A percentile compares a stretch with the other conserved stretches of the same genome.
phyloP scores from a whole-genome alignment of 305 asterid genomes.

The Fraxinus xanthoxyloides region DNA sequence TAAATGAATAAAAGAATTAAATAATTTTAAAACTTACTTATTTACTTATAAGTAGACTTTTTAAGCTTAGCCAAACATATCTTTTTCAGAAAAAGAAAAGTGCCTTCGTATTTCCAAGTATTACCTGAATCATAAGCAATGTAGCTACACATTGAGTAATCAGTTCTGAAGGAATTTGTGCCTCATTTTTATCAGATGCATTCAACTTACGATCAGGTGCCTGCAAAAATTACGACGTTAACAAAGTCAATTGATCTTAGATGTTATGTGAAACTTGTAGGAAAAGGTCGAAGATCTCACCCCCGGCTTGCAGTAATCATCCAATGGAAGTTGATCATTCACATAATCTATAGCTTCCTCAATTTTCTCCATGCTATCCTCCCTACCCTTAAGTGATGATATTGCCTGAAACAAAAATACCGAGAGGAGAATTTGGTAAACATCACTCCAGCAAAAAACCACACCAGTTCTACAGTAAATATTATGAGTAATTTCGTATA shows the following conservation, averaged over 20 bases:
- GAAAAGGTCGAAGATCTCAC: slow-evolving; percentile 38
- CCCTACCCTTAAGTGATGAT: slow-evolving; percentile 53
- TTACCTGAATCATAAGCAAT: slow-evolving; percentile 95
- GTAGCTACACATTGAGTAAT: slow-evolving; percentile 83
- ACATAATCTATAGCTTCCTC: slow-evolving; percentile 91
- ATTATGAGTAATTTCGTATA: neutral
- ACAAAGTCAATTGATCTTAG: slow-evolving; percentile 19
- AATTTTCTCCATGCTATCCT: slow-evolving; percentile 53
- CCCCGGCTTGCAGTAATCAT: slow-evolving; percentile 47
- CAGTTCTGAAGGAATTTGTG: slow-evolving; percentile 78
- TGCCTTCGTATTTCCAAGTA: neutral
- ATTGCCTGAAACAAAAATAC: slow-evolving; percentile 50
- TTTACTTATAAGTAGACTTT: neutral
- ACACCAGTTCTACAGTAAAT: neutral
- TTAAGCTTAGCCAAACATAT: neutral
- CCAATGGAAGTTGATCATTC: slow-evolving; percentile 65
- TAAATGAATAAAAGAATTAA: neutral
- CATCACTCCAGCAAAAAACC: neutral
- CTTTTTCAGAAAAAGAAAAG: neutral
- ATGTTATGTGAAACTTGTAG: slow-evolving; percentile 19
- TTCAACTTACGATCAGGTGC: slow-evolving; percentile 45
- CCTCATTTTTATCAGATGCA: slow-evolving; percentile 44
- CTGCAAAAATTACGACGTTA: slow-evolving; percentile 39
- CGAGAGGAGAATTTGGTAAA: slow-evolving; percentile 3
- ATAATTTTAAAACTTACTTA: neutral